Base-by-base conservation (phyloP, 1,284 basidiomycete species). In the Cystobasidiaceae sp. region DNA sequence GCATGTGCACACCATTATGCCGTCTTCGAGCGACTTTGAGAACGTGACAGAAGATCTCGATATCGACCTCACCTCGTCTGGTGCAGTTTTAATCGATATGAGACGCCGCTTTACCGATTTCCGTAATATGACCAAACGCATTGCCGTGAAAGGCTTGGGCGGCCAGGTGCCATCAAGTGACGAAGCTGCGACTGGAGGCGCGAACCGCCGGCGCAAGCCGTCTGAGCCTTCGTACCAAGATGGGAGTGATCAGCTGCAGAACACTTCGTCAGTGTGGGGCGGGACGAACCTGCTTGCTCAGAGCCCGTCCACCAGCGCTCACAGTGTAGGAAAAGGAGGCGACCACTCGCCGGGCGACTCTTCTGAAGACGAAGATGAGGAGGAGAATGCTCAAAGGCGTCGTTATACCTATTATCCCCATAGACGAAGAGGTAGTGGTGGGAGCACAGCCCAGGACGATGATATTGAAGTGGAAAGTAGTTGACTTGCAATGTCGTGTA, bases 41-140 rank as follows among this genome's bases (percentile, higher is more conserved):
- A 49, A 51, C 9, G 28, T 55, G 3, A 51, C 55, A 34, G 32
- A 19, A 13, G 49, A 51, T 33, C 51, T 55, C 9, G 61, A 64
- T 27, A 54, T 64, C 6, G 61, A 64, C 39, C 61, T 64, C 25
- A 34, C 39, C 17, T 55, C 61, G 13, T 64, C 61, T 13, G 61
- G 61, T 25, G 61, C 61, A 21, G 61, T 64, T 27, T 34, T 64
- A 19, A 64, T 64, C 44, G 61, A 64, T 23, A 56, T 64, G 23
- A 39, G 52, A 15, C 51, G 61, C 11, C 61, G 61, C 8, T 64
- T 64, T 32, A 55, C 46, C 3, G 61, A 64, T 19, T 46, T 64
- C 13, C 28, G 61, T 7, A 64, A 64, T 41, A 51, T 64, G 49
- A 56, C 61, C 13, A 64, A 64, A 32, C 32, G 61, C 11, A 3